These are phyloP conservation scores for Peronospora belbahrii DNA, from an alignment of 352 stramenopile genomes.

Conservation along the genomic window DNA sequence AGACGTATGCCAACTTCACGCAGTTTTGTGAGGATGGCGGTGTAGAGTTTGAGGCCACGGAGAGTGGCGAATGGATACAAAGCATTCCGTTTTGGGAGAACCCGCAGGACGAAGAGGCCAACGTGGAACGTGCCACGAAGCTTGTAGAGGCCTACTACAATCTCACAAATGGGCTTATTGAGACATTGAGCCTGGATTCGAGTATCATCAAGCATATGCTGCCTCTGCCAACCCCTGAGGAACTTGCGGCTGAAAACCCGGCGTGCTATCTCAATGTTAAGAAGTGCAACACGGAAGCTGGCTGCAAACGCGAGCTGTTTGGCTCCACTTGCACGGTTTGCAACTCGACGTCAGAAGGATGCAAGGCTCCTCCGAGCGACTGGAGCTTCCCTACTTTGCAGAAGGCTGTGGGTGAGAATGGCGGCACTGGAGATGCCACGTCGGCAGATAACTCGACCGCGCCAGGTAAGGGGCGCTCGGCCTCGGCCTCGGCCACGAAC, in stretches of 20 bases:
- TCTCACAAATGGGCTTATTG: conserved; percentile 31
- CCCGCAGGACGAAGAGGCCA: conserved; percentile 49
- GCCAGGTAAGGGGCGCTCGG: conserved; percentile 13
- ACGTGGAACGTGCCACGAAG: conserved; percentile 36
- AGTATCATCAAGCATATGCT: conserved; percentile 38
- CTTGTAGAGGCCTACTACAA: conserved; percentile 54
- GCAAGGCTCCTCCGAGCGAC: conserved; percentile 32
- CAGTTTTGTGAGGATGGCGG: conserved; percentile 57
- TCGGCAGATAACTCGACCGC: conserved; percentile 22
- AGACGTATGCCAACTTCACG: conserved; percentile 49
- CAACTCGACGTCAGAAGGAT: conserved; percentile 35
- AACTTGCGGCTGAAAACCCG: conserved; percentile 51
- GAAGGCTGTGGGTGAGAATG: conserved; percentile 44
- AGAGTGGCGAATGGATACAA: conserved; percentile 37
- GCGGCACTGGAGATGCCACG: conserved; percentile 36
- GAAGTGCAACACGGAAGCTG: conserved; percentile 41
- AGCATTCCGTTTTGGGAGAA: conserved; percentile 64
- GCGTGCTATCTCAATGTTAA: conserved; percentile 58
- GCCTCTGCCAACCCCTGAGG: conserved; percentile 35
- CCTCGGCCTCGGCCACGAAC: conserved; percentile 9
- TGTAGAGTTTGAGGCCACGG: conserved; percentile 48
- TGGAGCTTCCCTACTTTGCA: conserved; percentile 42
- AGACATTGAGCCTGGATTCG: conserved; percentile 29
- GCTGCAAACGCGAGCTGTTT: conserved; percentile 55
- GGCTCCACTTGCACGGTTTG: conserved; percentile 58